phyloP scores from a whole-genome alignment of 306 rosid species.

The Medicago truncatula region DNA sequence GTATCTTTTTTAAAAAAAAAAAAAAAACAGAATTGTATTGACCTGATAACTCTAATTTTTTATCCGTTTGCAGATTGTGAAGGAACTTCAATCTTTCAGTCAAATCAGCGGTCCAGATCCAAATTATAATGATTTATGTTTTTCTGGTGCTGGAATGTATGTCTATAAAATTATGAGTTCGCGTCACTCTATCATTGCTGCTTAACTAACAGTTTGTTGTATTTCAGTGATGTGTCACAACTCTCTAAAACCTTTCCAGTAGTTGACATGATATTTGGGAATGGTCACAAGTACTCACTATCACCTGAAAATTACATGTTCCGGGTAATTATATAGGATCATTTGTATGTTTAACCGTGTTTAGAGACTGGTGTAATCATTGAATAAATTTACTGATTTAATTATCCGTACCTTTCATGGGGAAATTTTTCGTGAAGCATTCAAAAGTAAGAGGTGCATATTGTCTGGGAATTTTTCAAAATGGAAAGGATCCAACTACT shows the following conservation, averaged over 20 bases:
- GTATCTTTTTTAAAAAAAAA: not conserved
- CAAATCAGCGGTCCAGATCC: conserved; percentile 89
- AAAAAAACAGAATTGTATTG: not conserved
- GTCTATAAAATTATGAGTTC: conserved; percentile 38
- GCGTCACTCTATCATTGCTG: conserved; percentile 8
- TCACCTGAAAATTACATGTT: conserved; percentile 95
- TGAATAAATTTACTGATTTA: conserved; percentile 37
- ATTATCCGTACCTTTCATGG: conserved; percentile 39
- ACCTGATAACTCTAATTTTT: conserved; percentile 26
- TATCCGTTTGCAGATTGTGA: conserved; percentile 61
- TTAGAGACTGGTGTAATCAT: conserved; percentile 36
- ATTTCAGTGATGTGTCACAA: conserved; percentile 68
- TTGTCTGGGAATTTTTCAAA: conserved; percentile 89
- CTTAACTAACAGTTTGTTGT: conserved; percentile 44
- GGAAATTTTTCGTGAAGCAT: conserved; percentile 64
- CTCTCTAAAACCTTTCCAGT: conserved; percentile 72
- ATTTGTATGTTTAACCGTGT: conserved; percentile 29
- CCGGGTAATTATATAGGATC: conserved; percentile 58
- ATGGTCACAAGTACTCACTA: conserved; percentile 72
- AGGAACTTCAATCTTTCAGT: conserved; percentile 70
- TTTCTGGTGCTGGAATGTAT: conserved; percentile 89
- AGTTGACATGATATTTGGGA: conserved; percentile 90
- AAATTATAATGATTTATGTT: conserved; percentile 80
- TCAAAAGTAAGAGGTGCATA: conserved; percentile 88
- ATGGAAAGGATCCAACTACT: conserved; percentile 91